Evolutionary conservation across 1,284 basidiomycete genomes (phyloP), one percentile per base, ranked within the genome.

Genomic region (Ustilago crameri): DNA sequence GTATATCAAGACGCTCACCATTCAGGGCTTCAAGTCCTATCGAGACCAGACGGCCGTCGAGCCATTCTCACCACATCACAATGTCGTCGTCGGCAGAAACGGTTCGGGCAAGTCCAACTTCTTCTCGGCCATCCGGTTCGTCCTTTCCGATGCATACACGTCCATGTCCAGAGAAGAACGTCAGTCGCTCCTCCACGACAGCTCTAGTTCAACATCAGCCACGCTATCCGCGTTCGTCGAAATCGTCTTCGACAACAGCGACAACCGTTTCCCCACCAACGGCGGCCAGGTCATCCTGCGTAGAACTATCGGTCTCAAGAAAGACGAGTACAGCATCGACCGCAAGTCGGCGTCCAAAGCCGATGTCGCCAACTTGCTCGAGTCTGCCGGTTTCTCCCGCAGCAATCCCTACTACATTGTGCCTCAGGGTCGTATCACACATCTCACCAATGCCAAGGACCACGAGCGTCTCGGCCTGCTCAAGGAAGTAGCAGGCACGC

Each of bases 361-460:
- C 5, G 96, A 99, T 78, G 93, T 99, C 23, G 92, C 95, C 92
- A 81, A 79, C 47, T 75, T 83, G 32, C 75, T 83, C 51, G 81
- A 83, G 53, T 71, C 69, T 2, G 96, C 96, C 0, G 95, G 96
- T 2, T 99, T 99, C 86, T 94, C 92, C 83, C 91, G 93, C 82
- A 92, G 91, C 35, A 98, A 98, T 79, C 96, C 96, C 0, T 99
- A 98, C 85, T 99, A 98, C 82, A 99, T 99, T 70, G 95, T 98
- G 0, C 95, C 95, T 0, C 95, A 98, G 86, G 95, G 95, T 61
- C 87, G 95, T 91, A 98, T 99, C 78, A 98, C 95, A 0, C 91
- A 93, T 30, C 86, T 99, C 17, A 98, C 96, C 7, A 98, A 98
- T 75, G 95, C 95, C 37, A 96, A 96, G 84, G 96, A 99, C 80